A percentile compares a stretch with the other conserved stretches of the same genome.
Evolutionary conservation across 202 grass and related monocot genomes (phyloP).

Genomic region (Elaeis oleifera): DNA sequence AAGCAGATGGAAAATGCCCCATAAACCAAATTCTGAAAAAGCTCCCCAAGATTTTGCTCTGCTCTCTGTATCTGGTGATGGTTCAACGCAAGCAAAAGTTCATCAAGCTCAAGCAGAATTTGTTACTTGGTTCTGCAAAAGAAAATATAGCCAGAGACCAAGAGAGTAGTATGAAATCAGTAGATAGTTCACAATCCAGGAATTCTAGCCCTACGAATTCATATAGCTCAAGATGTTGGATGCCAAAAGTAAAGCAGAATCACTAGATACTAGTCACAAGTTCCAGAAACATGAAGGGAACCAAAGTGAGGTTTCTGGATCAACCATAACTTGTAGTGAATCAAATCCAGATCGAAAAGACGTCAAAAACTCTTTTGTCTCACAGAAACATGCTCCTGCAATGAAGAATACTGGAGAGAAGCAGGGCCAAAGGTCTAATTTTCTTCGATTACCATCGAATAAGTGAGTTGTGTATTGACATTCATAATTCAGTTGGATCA

Average conservation of each 20-base stretch:
- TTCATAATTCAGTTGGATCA: too few species aligned
- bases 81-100: slow-evolving; percentile 32
- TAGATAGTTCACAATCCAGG: slow-evolving; percentile 41
- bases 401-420: slow-evolving; percentile 25
- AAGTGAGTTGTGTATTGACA: slow-evolving; percentile 18
- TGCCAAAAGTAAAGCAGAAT: slow-evolving; percentile 22
- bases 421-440: slow-evolving; percentile 30
- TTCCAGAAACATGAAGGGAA: slow-evolving; percentile 13
- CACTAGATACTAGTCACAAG: slow-evolving; percentile 10
- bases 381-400: slow-evolving; percentile 20
- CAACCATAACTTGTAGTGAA: slow-evolving; percentile 32
- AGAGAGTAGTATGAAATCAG: slow-evolving; percentile 34
- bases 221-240: slow-evolving; percentile 28
- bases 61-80: slow-evolving; percentile 34
- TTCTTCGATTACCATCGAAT: slow-evolving; percentile 25
- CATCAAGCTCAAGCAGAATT: slow-evolving; percentile 17
- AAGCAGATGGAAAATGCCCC: slow-evolving; percentile 23
- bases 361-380: slow-evolving; percentile 14
- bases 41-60: slow-evolving; percentile 24
- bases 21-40: slow-evolving; percentile 28
- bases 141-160: slow-evolving; percentile 30
- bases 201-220: slow-evolving; percentile 44
- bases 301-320: slow-evolving; percentile 29
- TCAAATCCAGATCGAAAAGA: slow-evolving; percentile 31
- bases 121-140: slow-evolving; percentile 23